phyloP scores from a whole-genome alignment of 2,329 filamentous ascomycete genomes.

The Myriosclerotinia curreyana region DNA sequence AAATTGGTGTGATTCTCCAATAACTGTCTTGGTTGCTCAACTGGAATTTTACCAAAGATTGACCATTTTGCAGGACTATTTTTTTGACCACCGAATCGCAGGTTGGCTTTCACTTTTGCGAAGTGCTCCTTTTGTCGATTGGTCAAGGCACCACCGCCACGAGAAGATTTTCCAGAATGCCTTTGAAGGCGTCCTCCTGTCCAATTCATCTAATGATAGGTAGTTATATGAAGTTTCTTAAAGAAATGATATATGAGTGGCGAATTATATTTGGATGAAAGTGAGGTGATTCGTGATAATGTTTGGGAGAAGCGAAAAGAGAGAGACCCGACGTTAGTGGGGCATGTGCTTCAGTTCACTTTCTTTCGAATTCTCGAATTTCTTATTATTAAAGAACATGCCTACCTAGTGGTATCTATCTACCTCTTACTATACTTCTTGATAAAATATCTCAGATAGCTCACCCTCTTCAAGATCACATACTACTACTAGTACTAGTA shows the following conservation, averaged over 20 bases:
- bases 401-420: no score
- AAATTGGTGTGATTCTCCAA: not conserved
- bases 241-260: not conserved
- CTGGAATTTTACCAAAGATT: conserved; percentile 25
- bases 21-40: conserved; percentile 15
- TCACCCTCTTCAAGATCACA: no score
- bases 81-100: conserved; percentile 35
- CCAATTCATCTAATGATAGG: conserved; percentile 46
- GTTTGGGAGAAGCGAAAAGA: not conserved
- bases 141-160: conserved; percentile 28
- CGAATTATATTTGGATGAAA: not conserved
- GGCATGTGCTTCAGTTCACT: not conserved
- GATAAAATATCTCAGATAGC: not conserved
- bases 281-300: not conserved
- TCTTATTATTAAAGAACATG: not conserved
- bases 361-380: not conserved
- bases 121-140: conserved; percentile 49
- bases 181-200: conserved; percentile 48
- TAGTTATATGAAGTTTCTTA: not conserved
- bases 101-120: conserved; percentile 43
- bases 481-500: no score
- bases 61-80: conserved; percentile 36
- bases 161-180: conserved; percentile 40
- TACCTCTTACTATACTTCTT: not conserved
- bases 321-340: not conserved